Conservation (phyloP, 2,329 filamentous ascomycete species). For the Exophiala viscosa region DNA sequence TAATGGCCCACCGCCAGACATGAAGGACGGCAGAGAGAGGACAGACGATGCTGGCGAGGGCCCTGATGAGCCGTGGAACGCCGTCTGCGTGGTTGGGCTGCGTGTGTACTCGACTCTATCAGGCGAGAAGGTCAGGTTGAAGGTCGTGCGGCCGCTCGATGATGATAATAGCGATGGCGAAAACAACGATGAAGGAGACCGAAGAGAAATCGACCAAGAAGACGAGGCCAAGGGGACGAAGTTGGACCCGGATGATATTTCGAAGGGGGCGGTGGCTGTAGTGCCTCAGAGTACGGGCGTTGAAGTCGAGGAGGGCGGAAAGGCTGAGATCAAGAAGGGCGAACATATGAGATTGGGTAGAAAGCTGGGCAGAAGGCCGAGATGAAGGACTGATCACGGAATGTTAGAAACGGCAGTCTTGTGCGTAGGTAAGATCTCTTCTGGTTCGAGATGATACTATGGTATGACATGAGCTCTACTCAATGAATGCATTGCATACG, state of each 20-base stretch:
- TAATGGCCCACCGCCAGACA: not conserved
- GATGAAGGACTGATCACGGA: not conserved
- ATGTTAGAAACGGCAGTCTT: not conserved
- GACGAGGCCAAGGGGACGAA: not conserved
- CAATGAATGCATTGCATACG: no score
- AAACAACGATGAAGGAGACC: not conserved
- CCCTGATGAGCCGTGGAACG: slow-evolving; percentile 53
- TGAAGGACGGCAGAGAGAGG: not conserved
- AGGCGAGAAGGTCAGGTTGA: slow-evolving; percentile 15
- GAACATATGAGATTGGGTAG: not conserved
- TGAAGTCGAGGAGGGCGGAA: not conserved
- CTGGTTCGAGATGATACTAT: no score
- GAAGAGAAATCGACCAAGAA: not conserved
- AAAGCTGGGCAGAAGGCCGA: not conserved
- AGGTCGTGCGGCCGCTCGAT: slow-evolving; percentile 8
- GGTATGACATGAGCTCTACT: no score
- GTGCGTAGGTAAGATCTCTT: no score
- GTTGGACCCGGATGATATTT: slow-evolving; percentile 22
- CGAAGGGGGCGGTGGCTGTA: slow-evolving; percentile 14
- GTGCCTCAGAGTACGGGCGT: slow-evolving; percentile 8
- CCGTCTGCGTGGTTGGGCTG: slow-evolving; percentile 57
- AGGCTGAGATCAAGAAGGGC: not conserved
- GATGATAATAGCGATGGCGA: not conserved
- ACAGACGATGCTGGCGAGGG: slow-evolving; percentile 23
- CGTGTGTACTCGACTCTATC: slow-evolving; percentile 48